Base-by-base conservation (phyloP, 192 early-diverging fungal genomes). In the Rhizophagus clarus region DNA sequence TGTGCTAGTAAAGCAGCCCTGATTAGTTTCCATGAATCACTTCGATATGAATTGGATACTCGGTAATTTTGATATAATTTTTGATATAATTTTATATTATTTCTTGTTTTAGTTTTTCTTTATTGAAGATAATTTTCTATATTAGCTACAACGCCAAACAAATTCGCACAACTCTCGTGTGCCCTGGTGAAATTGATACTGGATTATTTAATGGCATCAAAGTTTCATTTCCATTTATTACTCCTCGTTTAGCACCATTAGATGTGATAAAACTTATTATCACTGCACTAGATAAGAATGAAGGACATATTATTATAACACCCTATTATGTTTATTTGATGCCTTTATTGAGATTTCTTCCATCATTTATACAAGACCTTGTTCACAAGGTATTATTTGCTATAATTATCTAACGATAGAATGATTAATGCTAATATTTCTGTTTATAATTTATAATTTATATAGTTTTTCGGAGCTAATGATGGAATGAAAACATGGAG, bases 1-100 rank as follows among this genome's bases (percentile, higher is more conserved):
- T 90, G 91, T 72, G 92, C 94, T 20, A 89, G 92, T 67, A 97
- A 97, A 80, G 91, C 93, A 28, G 96, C 90, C 34, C 86, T 94
- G 15, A 88, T 87, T 69, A 85, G 90, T 9, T 92, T 95, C 63
- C 90, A 89, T 63, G 96, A 97, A 80, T 80, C 89, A 8, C 85
- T 97, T 31, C 91, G 92, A 62, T 91, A 92, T 79, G 96, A 97
- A 82, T 87, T 94, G 64, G 24, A 79, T 47, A 37, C n/a, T 11
- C 67, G 66, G 67, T 79, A 79, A 77, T 77, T 1, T 28, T 14
- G 0, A 45, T 45, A 12, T 45, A 45, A 2, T 45, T 77, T 1
- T 28, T 14, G 0, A 45, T 45, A 12, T 45, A 45, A 2, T 45
- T 45, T 66, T 37, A 40, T 61, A n/a, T 9, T 56, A 22, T n/a